These are phyloP conservation scores for Adiantum capillusveneris DNA, from an alignment of 75 land plant genomes.

Conservation along the genomic window DNA sequence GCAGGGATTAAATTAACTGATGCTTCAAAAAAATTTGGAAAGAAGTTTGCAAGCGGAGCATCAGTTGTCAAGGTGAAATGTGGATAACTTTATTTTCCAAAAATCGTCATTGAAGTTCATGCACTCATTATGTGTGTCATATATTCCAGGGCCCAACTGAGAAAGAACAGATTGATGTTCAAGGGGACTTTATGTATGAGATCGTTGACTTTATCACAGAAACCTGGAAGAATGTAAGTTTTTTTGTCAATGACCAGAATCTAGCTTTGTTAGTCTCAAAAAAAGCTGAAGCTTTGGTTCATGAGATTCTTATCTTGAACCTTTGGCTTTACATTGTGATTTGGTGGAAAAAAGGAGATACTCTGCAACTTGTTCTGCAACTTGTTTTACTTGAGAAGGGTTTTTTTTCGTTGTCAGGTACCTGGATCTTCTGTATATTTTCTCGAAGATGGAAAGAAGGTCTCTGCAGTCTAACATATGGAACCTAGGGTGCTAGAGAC, in stretches of 20 bases:
- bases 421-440: slow-evolving; percentile 64
- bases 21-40: slow-evolving; percentile 97
- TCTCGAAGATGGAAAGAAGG: slow-evolving; percentile 76
- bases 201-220: slow-evolving; percentile 88
- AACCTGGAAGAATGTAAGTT: slow-evolving; percentile 85
- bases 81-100: too few relatives aligned
- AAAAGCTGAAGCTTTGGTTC: neutral
- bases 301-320: neutral
- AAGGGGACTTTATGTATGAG: slow-evolving; percentile 89
- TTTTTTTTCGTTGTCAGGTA: slow-evolving; percentile 27
- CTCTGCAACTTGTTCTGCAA: too few relatives aligned
- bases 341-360: too few relatives aligned
- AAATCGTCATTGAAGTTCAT: too few relatives aligned
- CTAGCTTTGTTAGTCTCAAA: neutral
- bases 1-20: slow-evolving; percentile 88
- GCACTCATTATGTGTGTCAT: too few relatives aligned
- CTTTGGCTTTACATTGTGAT: too few relatives aligned
- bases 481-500: too few relatives aligned
- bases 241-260: neutral
- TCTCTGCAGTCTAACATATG: slow-evolving; percentile 55
- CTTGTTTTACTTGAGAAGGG: too few relatives aligned
- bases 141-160: slow-evolving; percentile 85
- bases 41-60: slow-evolving; percentile 98
- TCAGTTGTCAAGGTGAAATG: slow-evolving; percentile 87
- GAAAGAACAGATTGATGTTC: slow-evolving; percentile 97